Conservation (phyloP, 192 early-diverging fungal genomes). For the Coemansia sp. region DNA sequence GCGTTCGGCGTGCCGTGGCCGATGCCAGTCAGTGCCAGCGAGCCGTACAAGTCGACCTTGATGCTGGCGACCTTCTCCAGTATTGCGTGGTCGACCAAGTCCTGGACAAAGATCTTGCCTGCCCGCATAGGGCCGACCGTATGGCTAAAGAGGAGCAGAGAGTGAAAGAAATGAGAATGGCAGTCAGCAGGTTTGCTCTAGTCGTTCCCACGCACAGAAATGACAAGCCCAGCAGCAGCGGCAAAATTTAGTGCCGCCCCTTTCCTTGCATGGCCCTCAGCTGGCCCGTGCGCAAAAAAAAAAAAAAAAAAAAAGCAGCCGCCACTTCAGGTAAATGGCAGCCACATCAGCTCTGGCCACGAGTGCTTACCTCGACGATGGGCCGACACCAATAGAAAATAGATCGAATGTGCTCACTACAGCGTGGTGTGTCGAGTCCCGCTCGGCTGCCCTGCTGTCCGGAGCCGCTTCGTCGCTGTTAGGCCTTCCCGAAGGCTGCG, state of each 20-base stretch:
- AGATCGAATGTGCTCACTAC: constrained; percentile 95
- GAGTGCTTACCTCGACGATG: constrained; percentile 68
- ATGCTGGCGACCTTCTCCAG: constrained; percentile 67
- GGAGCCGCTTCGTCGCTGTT: constrained; percentile 10
- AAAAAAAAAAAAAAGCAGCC: neutral
- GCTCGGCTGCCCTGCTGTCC: constrained; percentile 22
- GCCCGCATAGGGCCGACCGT: constrained; percentile 98
- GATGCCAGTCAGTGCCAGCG: constrained; percentile 90
- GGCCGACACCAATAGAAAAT: constrained; percentile 95
- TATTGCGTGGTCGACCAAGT: constrained; percentile 70
- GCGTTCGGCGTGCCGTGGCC: constrained; percentile 96
- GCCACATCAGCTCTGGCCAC: constrained; percentile 26
- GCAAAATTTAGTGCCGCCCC: neutral
- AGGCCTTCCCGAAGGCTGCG: constrained; percentile 24
- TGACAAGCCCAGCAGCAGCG: neutral
- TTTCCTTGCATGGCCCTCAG: neutral
- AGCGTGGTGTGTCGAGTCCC: constrained; percentile 67
- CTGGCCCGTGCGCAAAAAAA: constrained; percentile 35
- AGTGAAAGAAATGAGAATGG: neutral
- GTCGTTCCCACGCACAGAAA: constrained; percentile 4
- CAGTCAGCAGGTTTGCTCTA: neutral
- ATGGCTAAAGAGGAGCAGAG: constrained; percentile 56
- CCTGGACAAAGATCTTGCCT: constrained; percentile 91
- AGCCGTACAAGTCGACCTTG: constrained; percentile 90
- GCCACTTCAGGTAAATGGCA: constrained; percentile 7